A percentile compares a stretch with the other conserved stretches of the same genome.
Conservation (phyloP, 768 basidiomycete genomes). For the Jaapia argillacea region DNA sequence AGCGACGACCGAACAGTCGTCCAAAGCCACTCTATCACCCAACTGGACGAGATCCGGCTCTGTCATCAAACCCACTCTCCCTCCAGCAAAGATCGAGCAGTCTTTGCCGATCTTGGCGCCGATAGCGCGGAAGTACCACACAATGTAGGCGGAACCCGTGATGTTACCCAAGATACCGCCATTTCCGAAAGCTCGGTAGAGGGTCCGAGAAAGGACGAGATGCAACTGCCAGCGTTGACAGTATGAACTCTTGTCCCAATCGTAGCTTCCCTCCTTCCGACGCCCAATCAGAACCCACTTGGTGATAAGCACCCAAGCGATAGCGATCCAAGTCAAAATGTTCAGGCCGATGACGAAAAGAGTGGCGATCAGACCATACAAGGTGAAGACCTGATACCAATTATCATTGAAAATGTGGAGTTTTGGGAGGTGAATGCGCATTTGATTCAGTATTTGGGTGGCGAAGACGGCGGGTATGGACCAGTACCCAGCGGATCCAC, state of each 20-base stretch:
- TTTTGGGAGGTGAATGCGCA: conserved; percentile 20
- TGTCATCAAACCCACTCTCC: conserved; percentile 32
- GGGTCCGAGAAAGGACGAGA: conserved; percentile 24
- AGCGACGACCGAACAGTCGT: conserved; percentile 37
- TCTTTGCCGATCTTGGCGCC: conserved; percentile 35
- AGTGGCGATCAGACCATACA: conserved; percentile 29
- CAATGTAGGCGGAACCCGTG: conserved; percentile 31
- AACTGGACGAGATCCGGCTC: conserved; percentile 38
- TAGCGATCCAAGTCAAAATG: conserved; percentile 25
- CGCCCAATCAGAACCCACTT: conserved; percentile 36
- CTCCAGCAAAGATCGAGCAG: conserved; percentile 29
- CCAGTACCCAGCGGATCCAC: conserved; percentile 30
- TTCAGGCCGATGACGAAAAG: conserved; percentile 29
- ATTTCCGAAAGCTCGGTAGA: conserved; percentile 32
- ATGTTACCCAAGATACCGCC: conserved; percentile 30
- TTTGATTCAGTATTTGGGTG: conserved; percentile 26
- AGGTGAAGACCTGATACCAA: conserved; percentile 29
- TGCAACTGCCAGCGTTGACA: conserved; percentile 43
- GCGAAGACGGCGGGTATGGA: conserved; percentile 28
- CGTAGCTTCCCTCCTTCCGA: conserved; percentile 26
- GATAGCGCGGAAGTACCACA: conserved; percentile 33
- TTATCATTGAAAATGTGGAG: conserved; percentile 23
- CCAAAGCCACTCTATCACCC: conserved; percentile 32
- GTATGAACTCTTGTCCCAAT: conserved; percentile 38
- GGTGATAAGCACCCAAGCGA: conserved; percentile 30